phyloP scores from a whole-genome alignment of 768 basidiomycete species.

The Boletus fagicola region DNA sequence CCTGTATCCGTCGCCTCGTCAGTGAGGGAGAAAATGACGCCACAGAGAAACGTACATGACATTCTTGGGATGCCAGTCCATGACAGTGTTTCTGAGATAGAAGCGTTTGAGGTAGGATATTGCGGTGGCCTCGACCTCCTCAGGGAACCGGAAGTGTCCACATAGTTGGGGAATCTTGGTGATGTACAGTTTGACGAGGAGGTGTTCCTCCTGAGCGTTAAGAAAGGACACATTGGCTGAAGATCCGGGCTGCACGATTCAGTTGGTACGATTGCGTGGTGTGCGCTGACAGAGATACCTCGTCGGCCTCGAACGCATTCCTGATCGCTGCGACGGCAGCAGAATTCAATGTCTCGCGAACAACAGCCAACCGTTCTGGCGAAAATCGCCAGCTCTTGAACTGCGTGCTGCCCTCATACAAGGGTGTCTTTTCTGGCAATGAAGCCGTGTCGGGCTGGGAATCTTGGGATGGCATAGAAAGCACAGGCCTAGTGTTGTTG shows the following conservation, averaged over 20 bases:
- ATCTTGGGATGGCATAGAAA: constrained; percentile 14
- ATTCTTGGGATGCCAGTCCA: constrained; percentile 99
- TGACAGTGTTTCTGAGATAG: constrained; percentile 95
- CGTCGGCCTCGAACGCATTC: constrained; percentile 72
- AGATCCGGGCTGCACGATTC: constrained; percentile 61
- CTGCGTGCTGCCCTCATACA: constrained; percentile 80
- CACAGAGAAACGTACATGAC: constrained; percentile 72
- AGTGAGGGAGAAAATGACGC: background rate
- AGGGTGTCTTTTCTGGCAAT: constrained; percentile 31
- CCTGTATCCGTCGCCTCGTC: constrained; percentile 46
- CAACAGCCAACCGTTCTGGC: constrained; percentile 53
- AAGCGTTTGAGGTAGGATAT: constrained; percentile 93
- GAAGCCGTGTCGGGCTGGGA: background rate
- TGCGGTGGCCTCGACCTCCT: constrained; percentile 92
- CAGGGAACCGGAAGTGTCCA: constrained; percentile 81
- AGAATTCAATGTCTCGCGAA: constrained; percentile 67
- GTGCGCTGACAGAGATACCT: constrained; percentile 46
- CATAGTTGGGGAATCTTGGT: constrained; percentile 85
- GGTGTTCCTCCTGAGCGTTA: constrained; percentile 77
- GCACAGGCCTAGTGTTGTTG: background rate
- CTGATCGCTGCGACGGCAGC: constrained; percentile 77
- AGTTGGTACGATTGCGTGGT: background rate
- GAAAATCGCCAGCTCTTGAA: constrained; percentile 91
- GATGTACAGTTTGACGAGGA: constrained; percentile 87
- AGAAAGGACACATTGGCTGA: constrained; percentile 68